Conservation (phyloP, 345 rosid genomes). For the Brassica juncea region DNA sequence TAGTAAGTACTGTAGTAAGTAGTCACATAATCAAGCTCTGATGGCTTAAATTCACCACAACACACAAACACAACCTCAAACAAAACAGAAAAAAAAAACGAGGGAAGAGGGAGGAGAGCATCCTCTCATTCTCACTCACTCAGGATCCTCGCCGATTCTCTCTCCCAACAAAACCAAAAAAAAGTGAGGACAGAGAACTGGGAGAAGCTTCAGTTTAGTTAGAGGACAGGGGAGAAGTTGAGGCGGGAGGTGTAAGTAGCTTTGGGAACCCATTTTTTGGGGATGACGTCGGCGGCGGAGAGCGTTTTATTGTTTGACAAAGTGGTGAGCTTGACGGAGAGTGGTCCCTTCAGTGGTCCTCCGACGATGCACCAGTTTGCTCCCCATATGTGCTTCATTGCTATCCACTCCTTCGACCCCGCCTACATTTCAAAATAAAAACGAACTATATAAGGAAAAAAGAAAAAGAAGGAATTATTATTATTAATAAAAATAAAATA, state of each 20-base stretch:
- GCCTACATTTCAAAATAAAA: slow-evolving; percentile 47
- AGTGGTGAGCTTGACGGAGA: slow-evolving; percentile 83
- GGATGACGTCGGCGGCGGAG: slow-evolving; percentile 85
- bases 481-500: neutral
- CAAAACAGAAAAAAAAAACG: neutral
- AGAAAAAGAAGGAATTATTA: neutral
- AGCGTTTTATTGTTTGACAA: slow-evolving; percentile 64
- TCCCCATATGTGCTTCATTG: slow-evolving; percentile 97
- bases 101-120: slow-evolving; percentile 9
- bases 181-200: slow-evolving; percentile 15
- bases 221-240: slow-evolving; percentile 57
- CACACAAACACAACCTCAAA: neutral
- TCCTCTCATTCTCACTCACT: neutral
- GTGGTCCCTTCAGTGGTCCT: slow-evolving; percentile 89
- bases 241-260: slow-evolving; percentile 93
- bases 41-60: slow-evolving; percentile 44
- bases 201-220: neutral
- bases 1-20: slow-evolving; percentile 16
- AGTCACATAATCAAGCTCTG: slow-evolving; percentile 43
- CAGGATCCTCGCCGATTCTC: slow-evolving; percentile 12
- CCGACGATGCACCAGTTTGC: slow-evolving; percentile 76
- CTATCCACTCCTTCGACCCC: slow-evolving; percentile 68
- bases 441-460: neutral
- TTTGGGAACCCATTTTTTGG: slow-evolving; percentile 81
- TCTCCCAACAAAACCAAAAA: slow-evolving; percentile 20